Percentiles rank a stretch among this genome's conserved stretches.
These are phyloP conservation scores for Trichoderma lentiforme DNA, from an alignment of 2,329 filamentous ascomycete genomes.

Conservation along the genomic window DNA sequence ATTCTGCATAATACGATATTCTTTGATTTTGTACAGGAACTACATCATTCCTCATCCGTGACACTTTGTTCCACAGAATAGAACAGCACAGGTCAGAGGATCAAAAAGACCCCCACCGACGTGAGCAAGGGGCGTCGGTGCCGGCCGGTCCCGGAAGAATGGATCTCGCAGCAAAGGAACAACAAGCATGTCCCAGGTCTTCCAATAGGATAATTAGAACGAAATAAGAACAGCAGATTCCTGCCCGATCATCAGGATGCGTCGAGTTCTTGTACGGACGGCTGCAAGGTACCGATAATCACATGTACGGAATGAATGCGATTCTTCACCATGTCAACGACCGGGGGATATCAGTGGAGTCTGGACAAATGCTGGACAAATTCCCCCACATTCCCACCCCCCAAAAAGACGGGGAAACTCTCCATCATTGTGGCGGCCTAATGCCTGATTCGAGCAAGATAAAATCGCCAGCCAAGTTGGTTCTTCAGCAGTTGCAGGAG, in stretches of 20 bases:
- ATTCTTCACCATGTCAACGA: not conserved
- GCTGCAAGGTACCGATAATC: not conserved
- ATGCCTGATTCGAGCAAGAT: not conserved
- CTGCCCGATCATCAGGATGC: not conserved
- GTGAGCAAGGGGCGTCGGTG: not conserved
- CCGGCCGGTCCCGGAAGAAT: not conserved
- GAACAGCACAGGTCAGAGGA: not conserved
- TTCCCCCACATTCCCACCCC: slow-evolving; percentile 1
- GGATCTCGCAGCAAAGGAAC: not conserved
- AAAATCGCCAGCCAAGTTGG: not conserved
- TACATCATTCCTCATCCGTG: not conserved
- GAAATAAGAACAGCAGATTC: not conserved
- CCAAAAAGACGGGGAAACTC: not conserved
- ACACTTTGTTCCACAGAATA: not conserved
- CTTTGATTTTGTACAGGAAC: not conserved
- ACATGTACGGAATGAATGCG: not conserved
- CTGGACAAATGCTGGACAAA: not conserved
- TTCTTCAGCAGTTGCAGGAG: not conserved
- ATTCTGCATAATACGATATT: not conserved
- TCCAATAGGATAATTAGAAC: not conserved
- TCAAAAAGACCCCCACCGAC: slow-evolving; percentile 7
- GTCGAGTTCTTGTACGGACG: not conserved
- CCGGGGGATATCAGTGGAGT: not conserved
- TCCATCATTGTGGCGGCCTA: not conserved
- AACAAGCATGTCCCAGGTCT: not conserved